Evolutionary conservation across 768 basidiomycete genomes (phyloP).

Genomic region (Lactarius akahatsu): DNA sequence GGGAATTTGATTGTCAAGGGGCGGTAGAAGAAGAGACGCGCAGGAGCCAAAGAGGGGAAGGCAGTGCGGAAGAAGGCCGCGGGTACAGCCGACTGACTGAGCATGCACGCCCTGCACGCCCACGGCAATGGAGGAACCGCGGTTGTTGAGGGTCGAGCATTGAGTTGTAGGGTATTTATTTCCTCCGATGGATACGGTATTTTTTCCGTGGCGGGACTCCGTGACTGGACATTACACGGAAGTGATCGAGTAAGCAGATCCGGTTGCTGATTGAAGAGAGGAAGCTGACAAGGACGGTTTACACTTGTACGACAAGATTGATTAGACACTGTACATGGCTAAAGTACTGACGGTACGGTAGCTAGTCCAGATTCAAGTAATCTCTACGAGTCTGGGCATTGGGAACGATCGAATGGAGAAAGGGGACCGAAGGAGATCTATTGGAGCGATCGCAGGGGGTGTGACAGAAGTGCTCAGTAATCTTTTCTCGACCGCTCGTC

Average conservation of each 20-base stretch:
- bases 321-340: not conserved
- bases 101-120: not conserved
- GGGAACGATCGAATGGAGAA: not conserved
- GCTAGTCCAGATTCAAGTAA: not conserved
- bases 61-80: not conserved
- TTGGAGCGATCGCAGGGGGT: slow-evolving; percentile 21
- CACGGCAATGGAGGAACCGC: not conserved
- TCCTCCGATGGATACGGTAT: not conserved
- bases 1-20: not conserved
- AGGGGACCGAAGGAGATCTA: slow-evolving; percentile 11
- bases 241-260: not conserved
- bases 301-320: not conserved
- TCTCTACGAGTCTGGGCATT: not conserved
- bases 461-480: slow-evolving; percentile 29
- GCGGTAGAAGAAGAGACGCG: not conserved
- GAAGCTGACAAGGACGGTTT: not conserved
- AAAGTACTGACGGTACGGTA: no score
- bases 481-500: slow-evolving; percentile 20
- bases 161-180: not conserved
- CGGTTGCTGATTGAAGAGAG: not conserved
- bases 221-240: not conserved
- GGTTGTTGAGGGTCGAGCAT: not conserved
- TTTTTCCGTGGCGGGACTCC: not conserved
- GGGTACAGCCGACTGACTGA: not conserved
- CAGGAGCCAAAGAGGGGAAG: not conserved